These are phyloP conservation scores for Penicillium riverlandense DNA, from an alignment of 495 filamentous ascomycete genomes.

Conservation along the genomic window DNA sequence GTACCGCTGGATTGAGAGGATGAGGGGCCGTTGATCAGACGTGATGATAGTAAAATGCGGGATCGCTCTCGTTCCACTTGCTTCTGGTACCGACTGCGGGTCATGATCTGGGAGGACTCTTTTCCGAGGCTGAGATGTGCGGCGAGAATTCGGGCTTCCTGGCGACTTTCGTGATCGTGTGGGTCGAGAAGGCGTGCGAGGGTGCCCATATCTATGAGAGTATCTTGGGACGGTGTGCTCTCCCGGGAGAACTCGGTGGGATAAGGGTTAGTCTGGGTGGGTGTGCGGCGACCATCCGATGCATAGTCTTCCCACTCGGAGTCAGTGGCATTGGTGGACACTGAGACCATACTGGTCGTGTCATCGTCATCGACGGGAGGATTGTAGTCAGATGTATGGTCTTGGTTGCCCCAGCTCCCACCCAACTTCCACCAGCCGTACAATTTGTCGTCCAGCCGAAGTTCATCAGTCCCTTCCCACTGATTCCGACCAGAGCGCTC, in stretches of 20 bases:
- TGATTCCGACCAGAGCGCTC: slow-evolving; percentile 28
- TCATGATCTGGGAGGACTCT: slow-evolving; percentile 53
- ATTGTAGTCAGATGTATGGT: slow-evolving; percentile 65
- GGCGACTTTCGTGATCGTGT: slow-evolving; percentile 62
- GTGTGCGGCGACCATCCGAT: slow-evolving; percentile 63
- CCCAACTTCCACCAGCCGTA: slow-evolving; percentile 76
- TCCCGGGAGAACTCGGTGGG: slow-evolving; percentile 41
- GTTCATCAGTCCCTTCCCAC: slow-evolving; percentile 44
- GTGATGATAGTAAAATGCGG: slow-evolving; percentile 51
- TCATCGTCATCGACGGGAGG: slow-evolving; percentile 55
- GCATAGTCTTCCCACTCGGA: slow-evolving; percentile 53
- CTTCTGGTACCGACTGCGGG: slow-evolving; percentile 67
- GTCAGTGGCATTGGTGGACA: slow-evolving; percentile 39
- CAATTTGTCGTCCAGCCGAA: slow-evolving; percentile 61
- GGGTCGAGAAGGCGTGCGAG: slow-evolving; percentile 83
- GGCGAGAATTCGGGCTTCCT: slow-evolving; percentile 75
- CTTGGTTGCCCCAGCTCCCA: slow-evolving; percentile 75
- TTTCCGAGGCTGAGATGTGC: slow-evolving; percentile 61
- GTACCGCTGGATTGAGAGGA: slow-evolving; percentile 9
- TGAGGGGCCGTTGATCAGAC: slow-evolving; percentile 12
- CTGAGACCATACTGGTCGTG: slow-evolving; percentile 70
- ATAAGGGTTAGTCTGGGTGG: slow-evolving; percentile 52
- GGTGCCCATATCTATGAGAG: slow-evolving; percentile 55
- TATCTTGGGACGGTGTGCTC: slow-evolving; percentile 52
- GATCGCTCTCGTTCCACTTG: slow-evolving; percentile 58